phyloP scores from a whole-genome alignment of 805 yeast genomes.

The Tetrapisispora arboricola region DNA sequence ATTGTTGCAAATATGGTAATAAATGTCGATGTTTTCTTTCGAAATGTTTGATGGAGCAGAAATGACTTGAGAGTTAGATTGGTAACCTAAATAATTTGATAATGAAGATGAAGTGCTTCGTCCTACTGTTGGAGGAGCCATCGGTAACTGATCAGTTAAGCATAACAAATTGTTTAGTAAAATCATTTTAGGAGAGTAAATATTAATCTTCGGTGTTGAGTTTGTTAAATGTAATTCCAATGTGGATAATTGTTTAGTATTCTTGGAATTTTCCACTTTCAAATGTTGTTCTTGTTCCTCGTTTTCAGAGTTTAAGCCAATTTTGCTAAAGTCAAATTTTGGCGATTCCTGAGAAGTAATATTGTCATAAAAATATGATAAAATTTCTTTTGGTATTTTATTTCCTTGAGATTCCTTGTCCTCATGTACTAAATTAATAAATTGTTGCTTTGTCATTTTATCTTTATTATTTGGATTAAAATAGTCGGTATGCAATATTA shows the following conservation, averaged over 20 bases:
- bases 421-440: conserved; percentile 37
- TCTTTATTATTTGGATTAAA: conserved; percentile 57
- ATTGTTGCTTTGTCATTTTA: conserved; percentile 59
- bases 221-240: conserved; percentile 1
- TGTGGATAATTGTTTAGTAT: background rate
- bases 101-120: conserved; percentile 17
- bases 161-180: conserved; percentile 6
- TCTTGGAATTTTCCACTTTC: background rate
- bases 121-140: background rate
- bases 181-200: conserved; percentile 19
- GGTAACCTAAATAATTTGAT: conserved; percentile 8
- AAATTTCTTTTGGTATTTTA: conserved; percentile 32
- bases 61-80: conserved; percentile 14
- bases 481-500: conserved; percentile 66
- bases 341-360: conserved; percentile 49
- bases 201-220: background rate
- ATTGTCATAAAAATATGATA: conserved; percentile 57
- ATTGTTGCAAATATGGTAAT: conserved; percentile 17
- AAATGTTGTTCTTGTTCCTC: background rate
- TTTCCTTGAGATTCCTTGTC: conserved; percentile 24
- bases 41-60: conserved; percentile 5
- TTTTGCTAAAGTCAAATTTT: conserved; percentile 13
- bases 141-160: conserved; percentile 2
- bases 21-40: conserved; percentile 22
- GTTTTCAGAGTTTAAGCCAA: background rate